Conservation (phyloP, 768 basidiomycete genomes). For the Filobasidium wieringae region DNA sequence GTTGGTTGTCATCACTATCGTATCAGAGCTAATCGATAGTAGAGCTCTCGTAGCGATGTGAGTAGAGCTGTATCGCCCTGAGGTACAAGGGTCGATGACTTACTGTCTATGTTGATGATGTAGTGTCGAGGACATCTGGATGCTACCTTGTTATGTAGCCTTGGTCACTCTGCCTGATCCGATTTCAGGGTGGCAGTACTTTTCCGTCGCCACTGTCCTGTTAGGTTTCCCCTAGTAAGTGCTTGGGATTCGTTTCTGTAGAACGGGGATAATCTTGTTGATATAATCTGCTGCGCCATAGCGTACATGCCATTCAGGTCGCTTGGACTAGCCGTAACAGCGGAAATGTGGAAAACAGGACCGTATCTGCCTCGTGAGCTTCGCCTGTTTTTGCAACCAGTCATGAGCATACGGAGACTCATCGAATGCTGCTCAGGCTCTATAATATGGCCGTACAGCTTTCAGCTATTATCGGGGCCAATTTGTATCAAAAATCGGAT, state of each 20-base stretch:
- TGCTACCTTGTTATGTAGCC: conserved; percentile 33
- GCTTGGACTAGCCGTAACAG: conserved; percentile 34
- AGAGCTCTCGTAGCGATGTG: conserved; percentile 9
- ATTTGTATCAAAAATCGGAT: conserved; percentile 19
- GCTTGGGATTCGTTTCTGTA: background rate
- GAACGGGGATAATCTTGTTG: background rate
- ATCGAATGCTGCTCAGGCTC: background rate
- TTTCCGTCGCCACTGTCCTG: conserved; percentile 31
- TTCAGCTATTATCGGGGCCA: conserved; percentile 31
- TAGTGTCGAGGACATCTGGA: conserved; percentile 34
- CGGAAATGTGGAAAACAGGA: conserved; percentile 33
- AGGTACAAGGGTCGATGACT: too few relatives aligned
- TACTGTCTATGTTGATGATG: too few relatives aligned
- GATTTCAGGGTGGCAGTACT: conserved; percentile 27
- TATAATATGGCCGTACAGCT: conserved; percentile 39
- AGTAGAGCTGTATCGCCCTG: too few relatives aligned
- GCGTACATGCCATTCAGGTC: conserved; percentile 36
- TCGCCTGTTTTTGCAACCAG: background rate
- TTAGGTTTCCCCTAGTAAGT: conserved; percentile 31
- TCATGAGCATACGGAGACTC: background rate
- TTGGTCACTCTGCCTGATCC: conserved; percentile 13
- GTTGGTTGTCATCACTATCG: conserved; percentile 19
- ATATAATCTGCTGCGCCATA: background rate
- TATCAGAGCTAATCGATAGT: conserved; percentile 19
- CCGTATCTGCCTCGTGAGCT: conserved; percentile 32